Evolutionary conservation across 202 grass and related monocot species (phyloP).

Genomic region (Zoysia matrella): DNA sequence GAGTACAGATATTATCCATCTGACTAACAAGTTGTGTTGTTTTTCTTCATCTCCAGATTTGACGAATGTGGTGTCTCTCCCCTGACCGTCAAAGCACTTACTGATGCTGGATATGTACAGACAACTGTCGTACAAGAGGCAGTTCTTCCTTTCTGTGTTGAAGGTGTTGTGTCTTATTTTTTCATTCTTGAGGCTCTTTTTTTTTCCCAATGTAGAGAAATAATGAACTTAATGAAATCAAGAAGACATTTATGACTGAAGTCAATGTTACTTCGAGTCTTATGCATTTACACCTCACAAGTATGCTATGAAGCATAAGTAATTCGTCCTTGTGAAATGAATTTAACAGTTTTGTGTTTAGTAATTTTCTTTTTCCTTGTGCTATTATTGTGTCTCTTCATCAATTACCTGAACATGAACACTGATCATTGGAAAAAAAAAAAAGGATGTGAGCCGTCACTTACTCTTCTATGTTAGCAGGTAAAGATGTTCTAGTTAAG

Average conservation of each 20-base stretch:
- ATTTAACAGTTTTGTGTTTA: slow-evolving; percentile 7
- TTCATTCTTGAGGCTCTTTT: background rate
- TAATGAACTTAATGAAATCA: slow-evolving; percentile 9
- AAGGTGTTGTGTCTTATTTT: slow-evolving; percentile 57
- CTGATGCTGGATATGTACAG: slow-evolving; percentile 79
- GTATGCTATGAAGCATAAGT: slow-evolving; percentile 6
- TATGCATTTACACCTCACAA: slow-evolving; percentile 2
- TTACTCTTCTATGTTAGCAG: slow-evolving; percentile 47
- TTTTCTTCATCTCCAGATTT: slow-evolving; percentile 72
- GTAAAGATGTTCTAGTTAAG: slow-evolving; percentile 96
- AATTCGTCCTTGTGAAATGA: background rate
- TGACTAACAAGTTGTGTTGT: slow-evolving; percentile 19
- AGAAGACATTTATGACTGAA: background rate
- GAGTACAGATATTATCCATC: slow-evolving; percentile 13
- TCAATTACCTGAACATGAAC: slow-evolving; percentile 23
- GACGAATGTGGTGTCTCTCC: slow-evolving; percentile 82
- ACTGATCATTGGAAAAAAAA: background rate
- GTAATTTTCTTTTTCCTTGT: slow-evolving; percentile 5
- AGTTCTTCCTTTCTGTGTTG: slow-evolving; percentile 78
- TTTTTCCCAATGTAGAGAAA: background rate
- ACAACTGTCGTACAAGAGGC: slow-evolving; percentile 91
- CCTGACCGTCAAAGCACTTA: slow-evolving; percentile 84
- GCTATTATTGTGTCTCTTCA: slow-evolving; percentile 20
- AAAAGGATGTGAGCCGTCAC: background rate
- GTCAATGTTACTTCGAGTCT: slow-evolving; percentile 14